Evolutionary conservation across 257 asterid genomes (phyloP), one percentile per base, ranked within the genome.

Genomic region (Solanum appendiculatum): DNA sequence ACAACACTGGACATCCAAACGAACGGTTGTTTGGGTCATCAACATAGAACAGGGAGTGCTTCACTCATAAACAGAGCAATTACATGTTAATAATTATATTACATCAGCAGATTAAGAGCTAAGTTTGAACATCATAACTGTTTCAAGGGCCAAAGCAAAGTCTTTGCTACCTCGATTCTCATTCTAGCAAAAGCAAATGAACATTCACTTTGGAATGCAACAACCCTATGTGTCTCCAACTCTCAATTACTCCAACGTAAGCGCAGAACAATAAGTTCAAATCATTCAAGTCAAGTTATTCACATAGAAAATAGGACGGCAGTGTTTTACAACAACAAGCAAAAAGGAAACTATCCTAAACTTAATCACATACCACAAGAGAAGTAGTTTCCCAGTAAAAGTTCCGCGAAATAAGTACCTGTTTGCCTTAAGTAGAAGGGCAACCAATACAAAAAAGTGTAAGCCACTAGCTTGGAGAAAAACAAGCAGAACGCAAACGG

Each of bases 381-480:
- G 5, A 20, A 16, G 40, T 16, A 80, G 16, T 5, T 78, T 29
- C 3, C 40, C 21, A 27, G 40, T 5, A 80, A 5, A 29, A 80
- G 36, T 16, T 80, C 7, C 9, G 64, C 21, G 18, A 83, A 86
- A 86, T 18, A 39, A 20, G 16, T 93, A 94, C 99, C 98, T 88
- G 99, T 97, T 89, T 97, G 94, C 86, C 97, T 94, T 40, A 97
- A 89, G 91, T 96, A 96, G 91, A 97, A 97, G 69, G 99, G 99
- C 93, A 97, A 87, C 99, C 99, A 97, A 89, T 97, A 97, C 89
- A 97, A 80, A 89, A 97, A 97, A 5, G 99, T 97, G 90, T 95
- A 97, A 3, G 99, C 98, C 27, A 97, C 99, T 31, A 97, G 98
- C 97, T 97, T 97, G 14, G 99, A 96, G 91, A 95, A 97, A 92